phyloP scores from a whole-genome alignment of 2,329 filamentous ascomycete genomes.

The Aspergillaceae sp. region DNA sequence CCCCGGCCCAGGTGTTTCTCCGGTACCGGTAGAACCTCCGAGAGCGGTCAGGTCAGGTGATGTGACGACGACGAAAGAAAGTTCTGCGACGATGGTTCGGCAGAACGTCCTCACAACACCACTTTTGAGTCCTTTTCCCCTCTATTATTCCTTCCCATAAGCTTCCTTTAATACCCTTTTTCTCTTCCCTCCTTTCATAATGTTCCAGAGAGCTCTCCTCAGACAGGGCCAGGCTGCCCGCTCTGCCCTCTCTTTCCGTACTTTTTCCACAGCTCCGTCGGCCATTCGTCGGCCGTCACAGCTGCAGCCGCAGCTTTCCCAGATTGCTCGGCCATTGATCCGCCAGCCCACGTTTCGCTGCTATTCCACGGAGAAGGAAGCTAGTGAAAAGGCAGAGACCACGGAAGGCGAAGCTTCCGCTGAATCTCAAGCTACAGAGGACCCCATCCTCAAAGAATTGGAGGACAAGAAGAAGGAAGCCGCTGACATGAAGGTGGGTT shows the following conservation, averaged over 20 bases:
- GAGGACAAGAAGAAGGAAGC: conserved; percentile 65
- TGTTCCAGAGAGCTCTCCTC: conserved; percentile 37
- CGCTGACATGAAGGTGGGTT: conserved; percentile 72
- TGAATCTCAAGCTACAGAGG: conserved; percentile 35
- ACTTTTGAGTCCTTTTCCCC: no score
- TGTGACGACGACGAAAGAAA: no score
- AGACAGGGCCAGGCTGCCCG: conserved; percentile 34
- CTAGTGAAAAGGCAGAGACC: conserved; percentile 18
- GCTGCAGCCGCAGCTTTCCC: conserved; percentile 22
- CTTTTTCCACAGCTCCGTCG: conserved; percentile 24
- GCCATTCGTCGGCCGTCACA: conserved; percentile 27
- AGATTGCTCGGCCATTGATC: conserved; percentile 23
- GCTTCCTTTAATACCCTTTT: neutral
- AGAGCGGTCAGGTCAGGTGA: no score
- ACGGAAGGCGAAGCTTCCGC: conserved; percentile 32
- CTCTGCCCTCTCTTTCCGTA: conserved; percentile 26
- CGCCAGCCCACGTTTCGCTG: conserved; percentile 28
- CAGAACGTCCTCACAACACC: no score
- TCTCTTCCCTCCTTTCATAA: conserved; percentile 14
- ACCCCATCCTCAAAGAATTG: conserved; percentile 54
- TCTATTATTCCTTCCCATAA: neutral
- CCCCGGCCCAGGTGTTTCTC: no score
- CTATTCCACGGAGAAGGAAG: conserved; percentile 37
- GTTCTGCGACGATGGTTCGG: no score
- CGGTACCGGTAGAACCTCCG: no score